phyloP scores from a whole-genome alignment of 1,284 basidiomycete species.

The Irpex rosettiformis region DNA sequence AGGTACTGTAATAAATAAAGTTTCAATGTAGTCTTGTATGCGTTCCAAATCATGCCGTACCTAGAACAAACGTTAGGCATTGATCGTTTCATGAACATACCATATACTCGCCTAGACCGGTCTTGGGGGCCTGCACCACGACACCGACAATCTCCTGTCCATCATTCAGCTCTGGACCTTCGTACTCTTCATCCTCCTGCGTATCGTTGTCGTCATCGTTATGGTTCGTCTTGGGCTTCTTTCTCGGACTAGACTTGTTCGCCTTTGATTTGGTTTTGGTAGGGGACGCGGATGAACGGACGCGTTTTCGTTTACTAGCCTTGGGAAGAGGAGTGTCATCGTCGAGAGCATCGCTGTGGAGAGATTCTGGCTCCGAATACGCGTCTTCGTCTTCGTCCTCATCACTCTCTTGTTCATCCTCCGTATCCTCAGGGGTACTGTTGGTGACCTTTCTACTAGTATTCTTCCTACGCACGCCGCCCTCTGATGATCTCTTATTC shows the following conservation, averaged over 20 bases:
- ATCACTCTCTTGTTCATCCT: conserved; percentile 4
- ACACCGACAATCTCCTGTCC: conserved; percentile 69
- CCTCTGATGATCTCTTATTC: no score
- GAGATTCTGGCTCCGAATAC: conserved; percentile 10
- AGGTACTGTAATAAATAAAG: conserved; percentile 62
- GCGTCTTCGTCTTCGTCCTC: conserved; percentile 6
- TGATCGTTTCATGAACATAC: no score
- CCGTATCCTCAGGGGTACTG: conserved; percentile 8
- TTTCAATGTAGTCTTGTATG: no score
- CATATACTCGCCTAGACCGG: conserved; percentile 71
- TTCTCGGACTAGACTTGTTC: conserved; percentile 21
- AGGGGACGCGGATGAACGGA: conserved; percentile 4
- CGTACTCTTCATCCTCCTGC: conserved; percentile 28
- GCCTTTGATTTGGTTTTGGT: conserved; percentile 18
- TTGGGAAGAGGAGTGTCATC: conserved; percentile 29
- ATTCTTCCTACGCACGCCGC: no score
- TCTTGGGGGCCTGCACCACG: conserved; percentile 74
- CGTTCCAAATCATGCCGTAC: no score
- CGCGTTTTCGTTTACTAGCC: conserved; percentile 35
- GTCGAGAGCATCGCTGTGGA: conserved; percentile 35
- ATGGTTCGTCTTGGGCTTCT: conserved; percentile 29
- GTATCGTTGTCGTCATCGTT: not conserved
- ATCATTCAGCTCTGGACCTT: conserved; percentile 53
- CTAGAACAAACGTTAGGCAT: no score
- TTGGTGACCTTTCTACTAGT: no score